Base-by-base conservation (phyloP, 495 filamentous ascomycete genomes). In the Penicillium silybi region DNA sequence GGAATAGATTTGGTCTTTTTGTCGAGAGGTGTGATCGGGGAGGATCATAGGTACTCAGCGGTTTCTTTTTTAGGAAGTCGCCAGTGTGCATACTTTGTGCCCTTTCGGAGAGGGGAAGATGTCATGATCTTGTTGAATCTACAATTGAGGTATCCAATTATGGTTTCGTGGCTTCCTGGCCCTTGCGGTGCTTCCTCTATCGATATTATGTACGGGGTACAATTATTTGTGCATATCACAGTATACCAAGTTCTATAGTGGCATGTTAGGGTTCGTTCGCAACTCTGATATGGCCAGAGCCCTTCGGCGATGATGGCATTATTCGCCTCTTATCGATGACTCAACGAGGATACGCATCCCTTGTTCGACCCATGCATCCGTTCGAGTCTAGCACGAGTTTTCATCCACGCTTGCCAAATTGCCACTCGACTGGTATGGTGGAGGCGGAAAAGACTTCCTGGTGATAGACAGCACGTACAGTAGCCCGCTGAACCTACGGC, bases 151-250 rank as follows among this genome's bases (percentile, higher is more conserved):
- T n/a, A 29, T 25, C 8, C 11, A 40, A 54, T 46, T 40, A 38
- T 59, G 39, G 34, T 3, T 32, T 9, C 11, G 11, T 29, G 26
- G 26, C n/a, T n/a, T 29, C 26, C n/a, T 47, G 43, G 38, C 53
- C 62, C 62, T 65, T 62, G 56, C 56, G 43, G 61, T 47, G 18
- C 13, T 29, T 34, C 18, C n/a, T 6, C 32, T 16, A 53, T 54
- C 20, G 45, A 64, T 57, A 45, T 39, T 40, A 57, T 60, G 53
- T 53, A 46, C 11, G 23, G 11, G 22, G 10, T 39, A 25, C 41
- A 59, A 59, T 59, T 59, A 62, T 57, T 52, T 47, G 27, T 47
- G 48, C 20, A 6, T 16, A 47, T 44, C 15, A 4, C 18, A 11
- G 32, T 9, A 46, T 27, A 8, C 26, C 8, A 47, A 17, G n/a